Evolutionary conservation across 495 filamentous ascomycete species (phyloP), one percentile per base, ranked within the genome.

Genomic region (Aspergillus coremiiformis): DNA sequence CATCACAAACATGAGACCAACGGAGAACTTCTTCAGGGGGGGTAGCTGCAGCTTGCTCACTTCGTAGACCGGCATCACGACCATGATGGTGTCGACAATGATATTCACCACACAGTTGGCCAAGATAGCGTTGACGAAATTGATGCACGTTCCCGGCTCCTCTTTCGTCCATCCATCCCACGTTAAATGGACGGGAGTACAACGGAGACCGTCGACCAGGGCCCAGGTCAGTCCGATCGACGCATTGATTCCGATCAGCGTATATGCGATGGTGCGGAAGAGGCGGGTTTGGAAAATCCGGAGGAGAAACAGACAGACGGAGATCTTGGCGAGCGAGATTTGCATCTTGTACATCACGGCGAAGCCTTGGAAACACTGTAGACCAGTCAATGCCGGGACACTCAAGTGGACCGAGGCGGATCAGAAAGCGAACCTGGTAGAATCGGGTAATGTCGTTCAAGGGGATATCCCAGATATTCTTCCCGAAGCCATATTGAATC

Each of bases 261-360:
- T 53, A 29, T 70, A 71, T 7, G 63, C 44, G 39, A 60, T 47
- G 21, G 54, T 63, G 26, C 69, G 66, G 58, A 69, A 73, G 15
- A 47, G 24, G 44, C 55, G 58, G 12, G 64, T 62, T 33, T 69
- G 61, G 56, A 69, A 74, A 41, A 71, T 70, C 0, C 68, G 68
- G 3, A 72, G 62, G 9, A 74, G 58, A 52, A 74, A 83, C 14
- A 77, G 65, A 51, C 68, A 71, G 44, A 64, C 82, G 22, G 78
- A 80, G 44, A 70, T 71, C 39, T 79, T 78, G 60, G 70, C 71
- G 37, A 72, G 67, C 7, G 68, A 74, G 43, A 69, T 69, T 43
- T 64, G 61, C 4, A 57, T 42, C 41, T 69, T 69, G 53, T 69
- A 69, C 42, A 62, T 55, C 14, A 66, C 39, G 4, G 58, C 62